Base-by-base conservation (phyloP, 257 asterid species). In the Salvia hispanica region DNA sequence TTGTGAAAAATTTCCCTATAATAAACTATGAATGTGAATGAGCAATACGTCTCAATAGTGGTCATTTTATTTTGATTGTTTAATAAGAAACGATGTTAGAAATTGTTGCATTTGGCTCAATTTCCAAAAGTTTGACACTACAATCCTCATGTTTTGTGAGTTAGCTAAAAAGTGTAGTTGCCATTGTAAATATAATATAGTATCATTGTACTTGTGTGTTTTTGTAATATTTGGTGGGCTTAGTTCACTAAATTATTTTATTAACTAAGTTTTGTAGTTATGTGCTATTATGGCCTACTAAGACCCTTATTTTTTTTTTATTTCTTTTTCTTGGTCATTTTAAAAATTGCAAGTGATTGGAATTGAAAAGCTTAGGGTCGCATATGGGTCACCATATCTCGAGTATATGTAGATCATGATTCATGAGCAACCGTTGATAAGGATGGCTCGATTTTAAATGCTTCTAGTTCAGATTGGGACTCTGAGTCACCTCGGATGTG, bases 301-400 rank as follows among this genome's bases (percentile, higher is more conserved):
- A 11, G 58, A 9, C 53, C 57, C 44, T 54, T 65, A 70, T 25
- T 46, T 11, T 16, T 25, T 21, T 25, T 1, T 2, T 0, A 1
- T 25, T 25, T 25, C 2, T 25, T 25, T 21, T 39, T 25, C 36
- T 47, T 66, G 74, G 44, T 65, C 66, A 77, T 18, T 70, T 46
- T 48, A 48, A 71, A 74, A 50, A 25, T 25, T 25, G 1, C 31
- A 25, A 68, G 46, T 68, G 61, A 63, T 16, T 64, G 46, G 13
- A 67, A 50, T 61, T 42, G 42, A 67, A 75, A 75, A 44, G 44
- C 40, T 47, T 25, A 50, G 42, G 44, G 9, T 28, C 46, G 66
- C 70, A 66, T 39, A 57, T 72, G 76, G 81, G 76, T 52, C 67
- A 70, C 71, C 71, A 45, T 78, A 51, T 55, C 74, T 69, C 50